These are phyloP conservation scores for Ganoderma leucocontextum DNA, from an alignment of 1,284 basidiomycete species.

Conservation along the genomic window DNA sequence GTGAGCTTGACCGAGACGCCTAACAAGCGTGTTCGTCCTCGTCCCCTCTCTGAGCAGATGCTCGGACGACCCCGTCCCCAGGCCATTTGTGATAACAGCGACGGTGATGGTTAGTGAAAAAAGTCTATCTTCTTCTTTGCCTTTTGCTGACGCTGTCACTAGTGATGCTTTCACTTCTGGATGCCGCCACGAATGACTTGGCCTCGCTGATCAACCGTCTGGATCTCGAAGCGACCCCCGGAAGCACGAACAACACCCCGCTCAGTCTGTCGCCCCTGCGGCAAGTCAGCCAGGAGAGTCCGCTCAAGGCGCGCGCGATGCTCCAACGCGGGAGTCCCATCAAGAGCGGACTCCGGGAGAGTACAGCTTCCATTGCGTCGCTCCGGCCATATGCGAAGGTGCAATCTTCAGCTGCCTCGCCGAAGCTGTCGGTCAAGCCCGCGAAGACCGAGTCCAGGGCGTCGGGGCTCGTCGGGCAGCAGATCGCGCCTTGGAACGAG, in stretches of 20 bases:
- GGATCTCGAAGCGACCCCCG: constrained; percentile 77
- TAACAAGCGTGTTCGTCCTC: constrained; percentile 55
- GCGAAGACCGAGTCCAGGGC: constrained; percentile 25
- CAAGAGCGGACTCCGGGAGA: constrained; percentile 43
- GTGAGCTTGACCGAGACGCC: constrained; percentile 51
- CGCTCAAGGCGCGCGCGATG: constrained; percentile 44
- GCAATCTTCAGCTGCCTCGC: constrained; percentile 38
- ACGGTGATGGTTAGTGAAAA: constrained; percentile 44
- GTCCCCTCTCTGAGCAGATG: constrained; percentile 74
- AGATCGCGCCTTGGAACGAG: constrained; percentile 70
- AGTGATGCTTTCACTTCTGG: constrained; percentile 72
- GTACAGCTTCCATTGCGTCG: constrained; percentile 60
- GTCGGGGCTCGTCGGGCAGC: constrained; percentile 55
- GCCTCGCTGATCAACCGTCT: constrained; percentile 77
- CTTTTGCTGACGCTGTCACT: constrained; percentile 11
- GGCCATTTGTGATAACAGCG: constrained; percentile 61
- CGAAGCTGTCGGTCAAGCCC: constrained; percentile 13
- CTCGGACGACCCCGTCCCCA: constrained; percentile 56
- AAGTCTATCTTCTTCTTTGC: neutral
- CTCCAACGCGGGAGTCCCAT: constrained; percentile 35
- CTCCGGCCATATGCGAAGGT: constrained; percentile 67
- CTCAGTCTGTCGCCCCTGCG: constrained; percentile 40
- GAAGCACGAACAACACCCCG: constrained; percentile 56
- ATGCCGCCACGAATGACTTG: constrained; percentile 80
- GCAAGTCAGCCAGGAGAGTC: constrained; percentile 44